Conservation (phyloP, 768 basidiomycete species). For the Lactarius pseudohatsudake region DNA sequence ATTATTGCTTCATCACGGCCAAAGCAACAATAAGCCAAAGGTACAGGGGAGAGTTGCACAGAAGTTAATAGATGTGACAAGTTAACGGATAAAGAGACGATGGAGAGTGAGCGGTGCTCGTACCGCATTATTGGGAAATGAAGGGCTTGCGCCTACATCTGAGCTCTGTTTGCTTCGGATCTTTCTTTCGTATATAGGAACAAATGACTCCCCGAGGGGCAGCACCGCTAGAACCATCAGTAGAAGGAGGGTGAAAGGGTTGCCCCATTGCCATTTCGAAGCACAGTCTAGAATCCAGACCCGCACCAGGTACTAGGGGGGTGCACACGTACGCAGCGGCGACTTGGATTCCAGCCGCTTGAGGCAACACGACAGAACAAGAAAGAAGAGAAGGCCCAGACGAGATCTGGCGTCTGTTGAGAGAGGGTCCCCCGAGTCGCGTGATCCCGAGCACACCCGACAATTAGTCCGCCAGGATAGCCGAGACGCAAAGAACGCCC, state of each 20-base stretch:
- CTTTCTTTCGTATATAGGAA: not conserved
- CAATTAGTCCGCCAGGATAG: not conserved
- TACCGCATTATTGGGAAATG: slow-evolving; percentile 12
- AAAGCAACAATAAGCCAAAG: slow-evolving; percentile 4
- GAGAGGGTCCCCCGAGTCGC: not conserved
- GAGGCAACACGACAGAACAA: not conserved
- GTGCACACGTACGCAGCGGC: not conserved
- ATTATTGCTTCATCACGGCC: slow-evolving; percentile 15
- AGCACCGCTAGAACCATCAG: not conserved
- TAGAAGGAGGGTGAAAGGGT: not conserved
- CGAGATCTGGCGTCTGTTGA: not conserved
- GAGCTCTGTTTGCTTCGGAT: not conserved
- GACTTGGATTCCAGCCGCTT: not conserved
- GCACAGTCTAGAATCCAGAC: slow-evolving; percentile 17
- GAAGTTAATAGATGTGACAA: not conserved
- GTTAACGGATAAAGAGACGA: not conserved
- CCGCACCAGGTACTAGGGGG: not conserved
- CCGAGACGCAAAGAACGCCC: not conserved
- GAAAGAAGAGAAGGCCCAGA: not conserved
- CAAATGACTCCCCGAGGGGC: not conserved
- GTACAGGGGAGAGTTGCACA: slow-evolving; percentile 1
- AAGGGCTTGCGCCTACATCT: not conserved
- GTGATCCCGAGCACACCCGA: not conserved
- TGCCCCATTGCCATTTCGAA: slow-evolving; percentile 15
- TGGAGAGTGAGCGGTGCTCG: not conserved